A percentile compares a stretch with the other conserved stretches of the same genome.
phyloP scores from a whole-genome alignment of 2,329 filamentous ascomycete species.

The Monilinia vaccinii-corymbosi region DNA sequence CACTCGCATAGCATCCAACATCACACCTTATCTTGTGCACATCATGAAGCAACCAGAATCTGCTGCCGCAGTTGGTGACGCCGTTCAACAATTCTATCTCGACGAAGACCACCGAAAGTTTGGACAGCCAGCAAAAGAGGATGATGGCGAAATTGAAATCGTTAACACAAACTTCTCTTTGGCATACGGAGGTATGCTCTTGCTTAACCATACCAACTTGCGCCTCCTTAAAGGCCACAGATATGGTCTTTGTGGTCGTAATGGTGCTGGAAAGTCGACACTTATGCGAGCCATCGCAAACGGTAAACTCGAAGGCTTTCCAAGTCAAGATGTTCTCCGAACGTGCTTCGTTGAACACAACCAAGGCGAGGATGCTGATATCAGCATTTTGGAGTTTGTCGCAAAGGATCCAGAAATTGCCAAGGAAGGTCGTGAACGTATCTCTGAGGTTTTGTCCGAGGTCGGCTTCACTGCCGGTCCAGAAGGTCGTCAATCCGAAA shows the following conservation, averaged over 20 bases:
- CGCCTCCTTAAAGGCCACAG: constrained; percentile 92
- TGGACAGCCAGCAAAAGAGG: constrained; percentile 74
- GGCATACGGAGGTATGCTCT: constrained; percentile 93
- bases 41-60: constrained; percentile 56
- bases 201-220: constrained; percentile 92
- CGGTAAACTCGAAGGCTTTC: constrained; percentile 95
- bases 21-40: constrained; percentile 67
- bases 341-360: constrained; percentile 99
- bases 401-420: constrained; percentile 81
- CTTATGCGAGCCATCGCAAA: constrained; percentile 94
- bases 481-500: constrained; percentile 78
- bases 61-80: constrained; percentile 55
- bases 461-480: constrained; percentile 91
- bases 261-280: constrained; percentile 97
- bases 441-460: constrained; percentile 74
- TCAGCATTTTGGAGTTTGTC: constrained; percentile 91
- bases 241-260: constrained; percentile 93
- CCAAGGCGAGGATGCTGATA: constrained; percentile 93
- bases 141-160: constrained; percentile 89
- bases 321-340: constrained; percentile 79
- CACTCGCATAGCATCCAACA: constrained; percentile 57
- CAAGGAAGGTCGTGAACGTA: constrained; percentile 68
- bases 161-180: constrained; percentile 97
- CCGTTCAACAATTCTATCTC: constrained; percentile 68
- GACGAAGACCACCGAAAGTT: constrained; percentile 82